Evolutionary conservation across 169 alveolate genomes (phyloP).

Genomic region (Cryptosporidium canis): DNA sequence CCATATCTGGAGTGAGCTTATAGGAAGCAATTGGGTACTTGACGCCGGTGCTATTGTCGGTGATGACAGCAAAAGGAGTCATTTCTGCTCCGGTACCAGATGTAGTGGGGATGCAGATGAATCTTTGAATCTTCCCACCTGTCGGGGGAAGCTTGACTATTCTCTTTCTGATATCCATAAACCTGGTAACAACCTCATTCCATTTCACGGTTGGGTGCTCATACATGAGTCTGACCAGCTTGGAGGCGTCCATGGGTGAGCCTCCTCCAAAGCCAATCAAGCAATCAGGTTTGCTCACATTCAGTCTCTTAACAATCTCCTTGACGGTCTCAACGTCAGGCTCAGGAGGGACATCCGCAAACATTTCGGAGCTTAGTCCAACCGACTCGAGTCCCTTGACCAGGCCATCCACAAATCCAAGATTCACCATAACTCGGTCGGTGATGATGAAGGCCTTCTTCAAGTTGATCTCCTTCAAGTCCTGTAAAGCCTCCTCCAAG

Average conservation of each 20-base stretch:
- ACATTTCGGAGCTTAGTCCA: slow-evolving; percentile 46
- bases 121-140: slow-evolving; percentile 62
- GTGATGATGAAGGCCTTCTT: slow-evolving; percentile 69
- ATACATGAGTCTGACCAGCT: slow-evolving; percentile 70
- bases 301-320: slow-evolving; percentile 38
- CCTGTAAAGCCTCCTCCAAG: slow-evolving; percentile 68
- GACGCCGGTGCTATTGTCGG: slow-evolving; percentile 66
- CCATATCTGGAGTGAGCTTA: slow-evolving; percentile 73
- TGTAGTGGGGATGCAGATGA: slow-evolving; percentile 72
- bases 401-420: slow-evolving; percentile 54
- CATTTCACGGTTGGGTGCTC: slow-evolving; percentile 71
- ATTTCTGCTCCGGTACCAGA: slow-evolving; percentile 75
- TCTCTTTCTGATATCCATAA: slow-evolving; percentile 73
- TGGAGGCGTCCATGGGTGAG: slow-evolving; percentile 74
- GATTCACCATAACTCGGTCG: slow-evolving; percentile 65
- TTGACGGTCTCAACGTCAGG: slow-evolving; percentile 69
- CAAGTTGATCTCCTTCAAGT: slow-evolving; percentile 41
- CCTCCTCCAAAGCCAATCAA: slow-evolving; percentile 74
- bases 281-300: slow-evolving; percentile 67
- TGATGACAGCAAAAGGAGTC: slow-evolving; percentile 75
- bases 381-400: slow-evolving; percentile 40
- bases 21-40: slow-evolving; percentile 72
- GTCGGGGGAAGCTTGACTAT: slow-evolving; percentile 49
- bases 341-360: slow-evolving; percentile 72
- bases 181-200: slow-evolving; percentile 65